Conservation (phyloP, 257 asterid species). For the Nicotiana undulata region DNA sequence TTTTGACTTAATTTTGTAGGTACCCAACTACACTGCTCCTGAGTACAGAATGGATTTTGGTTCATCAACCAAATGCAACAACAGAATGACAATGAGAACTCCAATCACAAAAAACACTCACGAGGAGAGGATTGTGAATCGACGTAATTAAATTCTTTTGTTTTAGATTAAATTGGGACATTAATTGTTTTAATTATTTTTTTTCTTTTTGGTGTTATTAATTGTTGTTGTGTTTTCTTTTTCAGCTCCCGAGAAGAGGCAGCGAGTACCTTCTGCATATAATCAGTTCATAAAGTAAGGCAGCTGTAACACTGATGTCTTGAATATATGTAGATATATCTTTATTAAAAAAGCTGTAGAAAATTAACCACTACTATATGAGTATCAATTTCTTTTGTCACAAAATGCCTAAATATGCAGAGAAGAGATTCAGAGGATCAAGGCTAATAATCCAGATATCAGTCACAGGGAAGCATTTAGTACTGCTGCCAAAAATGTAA, state of each 20-base stretch:
- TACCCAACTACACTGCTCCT: constrained; percentile 22
- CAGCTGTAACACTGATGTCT: not conserved
- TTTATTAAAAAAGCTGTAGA: not conserved
- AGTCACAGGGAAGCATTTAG: constrained; percentile 91
- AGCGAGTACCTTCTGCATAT: constrained; percentile 87
- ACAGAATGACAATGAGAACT: constrained; percentile 34
- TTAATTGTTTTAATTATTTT: not conserved
- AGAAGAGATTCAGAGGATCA: constrained; percentile 89
- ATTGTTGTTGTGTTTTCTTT: not conserved
- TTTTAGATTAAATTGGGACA: not conserved
- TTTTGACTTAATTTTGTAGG: constrained; percentile 26
- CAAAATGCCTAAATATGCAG: constrained; percentile 23
- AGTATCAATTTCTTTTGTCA: not conserved
- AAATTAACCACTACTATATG: not conserved
- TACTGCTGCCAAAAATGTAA: constrained; percentile 90
- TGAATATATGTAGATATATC: not conserved
- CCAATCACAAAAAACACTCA: constrained; percentile 30
- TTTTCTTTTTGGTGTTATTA: not conserved
- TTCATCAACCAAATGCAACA: constrained; percentile 59
- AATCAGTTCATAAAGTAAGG: constrained; percentile 85
- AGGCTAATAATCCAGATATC: constrained; percentile 78
- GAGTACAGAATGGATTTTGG: constrained; percentile 52
- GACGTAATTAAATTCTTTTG: constrained; percentile 29
- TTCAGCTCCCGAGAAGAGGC: constrained; percentile 93
- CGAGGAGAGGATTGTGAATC: constrained; percentile 39